A percentile compares a stretch with the other conserved stretches of the same genome.
Conservation (phyloP, 1,284 basidiomycete species). For the Filobasidium uniguttulatum region DNA sequence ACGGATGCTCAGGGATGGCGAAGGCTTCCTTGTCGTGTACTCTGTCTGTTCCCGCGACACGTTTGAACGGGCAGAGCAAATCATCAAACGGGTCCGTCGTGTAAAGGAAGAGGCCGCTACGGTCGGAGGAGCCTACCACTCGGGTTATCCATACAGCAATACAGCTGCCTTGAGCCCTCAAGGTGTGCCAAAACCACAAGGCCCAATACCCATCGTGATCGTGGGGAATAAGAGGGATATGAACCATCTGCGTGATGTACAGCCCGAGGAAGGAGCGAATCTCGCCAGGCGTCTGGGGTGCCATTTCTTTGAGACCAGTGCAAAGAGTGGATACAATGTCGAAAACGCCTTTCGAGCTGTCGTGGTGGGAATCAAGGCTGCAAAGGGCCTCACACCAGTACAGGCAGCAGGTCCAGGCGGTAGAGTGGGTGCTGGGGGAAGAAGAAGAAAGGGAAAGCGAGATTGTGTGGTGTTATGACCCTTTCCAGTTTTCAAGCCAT, state of each 20-base stretch:
- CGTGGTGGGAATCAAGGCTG: constrained; percentile 59
- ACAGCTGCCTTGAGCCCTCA: constrained; percentile 4
- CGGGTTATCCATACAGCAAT: constrained; percentile 3
- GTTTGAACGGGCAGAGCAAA: constrained; percentile 86
- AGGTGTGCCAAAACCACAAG: not conserved
- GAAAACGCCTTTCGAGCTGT: constrained; percentile 83
- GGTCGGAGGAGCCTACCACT: constrained; percentile 29
- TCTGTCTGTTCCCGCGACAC: constrained; percentile 90
- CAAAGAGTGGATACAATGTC: constrained; percentile 89
- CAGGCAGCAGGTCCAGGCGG: constrained; percentile 4
- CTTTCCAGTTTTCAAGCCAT: too few relatives aligned
- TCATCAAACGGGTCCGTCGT: constrained; percentile 84
- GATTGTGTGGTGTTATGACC: constrained; percentile 37
- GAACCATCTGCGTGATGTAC: constrained; percentile 74
- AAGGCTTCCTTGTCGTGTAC: constrained; percentile 97
- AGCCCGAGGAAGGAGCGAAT: constrained; percentile 70
- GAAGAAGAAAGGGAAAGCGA: constrained; percentile 22
- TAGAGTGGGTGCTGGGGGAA: not conserved
- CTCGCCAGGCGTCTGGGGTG: constrained; percentile 80
- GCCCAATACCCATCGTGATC: constrained; percentile 46
- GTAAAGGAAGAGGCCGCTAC: constrained; percentile 74
- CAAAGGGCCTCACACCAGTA: constrained; percentile 8
- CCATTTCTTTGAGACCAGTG: constrained; percentile 91
- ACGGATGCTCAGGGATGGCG: constrained; percentile 60
- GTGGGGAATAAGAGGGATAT: constrained; percentile 82